Percentiles rank a stretch among this genome's conserved stretches.
These are phyloP conservation scores for Diddensiella santjacobensis DNA, from an alignment of 805 yeast species.

Conservation along the genomic window DNA sequence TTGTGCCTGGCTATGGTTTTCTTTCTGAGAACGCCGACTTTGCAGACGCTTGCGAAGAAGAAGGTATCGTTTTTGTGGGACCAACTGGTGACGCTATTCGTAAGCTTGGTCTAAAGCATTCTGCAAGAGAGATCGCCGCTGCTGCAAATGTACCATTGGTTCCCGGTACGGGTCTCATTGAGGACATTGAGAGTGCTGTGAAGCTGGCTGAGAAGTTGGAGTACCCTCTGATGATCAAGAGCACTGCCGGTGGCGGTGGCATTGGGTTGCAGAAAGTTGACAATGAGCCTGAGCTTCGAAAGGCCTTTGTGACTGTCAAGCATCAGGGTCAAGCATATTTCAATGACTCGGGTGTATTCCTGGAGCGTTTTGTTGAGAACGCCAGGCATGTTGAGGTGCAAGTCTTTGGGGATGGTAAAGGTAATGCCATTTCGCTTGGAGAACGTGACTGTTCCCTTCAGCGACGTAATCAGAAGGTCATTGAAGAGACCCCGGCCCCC, in stretches of 20 bases:
- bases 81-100: slow-evolving; percentile 93
- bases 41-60: slow-evolving; percentile 78
- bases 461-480: slow-evolving; percentile 93
- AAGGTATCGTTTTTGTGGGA: slow-evolving; percentile 91
- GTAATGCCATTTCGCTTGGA: slow-evolving; percentile 89
- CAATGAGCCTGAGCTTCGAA: slow-evolving; percentile 69
- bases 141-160: slow-evolving; percentile 93
- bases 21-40: slow-evolving; percentile 94
- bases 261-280: slow-evolving; percentile 95
- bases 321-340: slow-evolving; percentile 92
- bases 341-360: slow-evolving; percentile 92
- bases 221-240: slow-evolving; percentile 93
- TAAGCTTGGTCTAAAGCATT: slow-evolving; percentile 88
- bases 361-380: slow-evolving; percentile 90
- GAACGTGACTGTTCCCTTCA: slow-evolving; percentile 98
- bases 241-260: slow-evolving; percentile 99
- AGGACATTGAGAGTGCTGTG: slow-evolving; percentile 68
- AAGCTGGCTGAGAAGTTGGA: slow-evolving; percentile 65
- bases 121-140: slow-evolving; percentile 91
- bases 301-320: slow-evolving; percentile 84
- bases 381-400: slow-evolving; percentile 97
- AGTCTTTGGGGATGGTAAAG: slow-evolving; percentile 93
- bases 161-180: slow-evolving; percentile 90
- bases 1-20: slow-evolving; percentile 97
- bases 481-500: slow-evolving; percentile 98